These are phyloP conservation scores for Phytophthora podocarpi DNA, from an alignment of 352 stramenopile genomes.

Conservation along the genomic window DNA sequence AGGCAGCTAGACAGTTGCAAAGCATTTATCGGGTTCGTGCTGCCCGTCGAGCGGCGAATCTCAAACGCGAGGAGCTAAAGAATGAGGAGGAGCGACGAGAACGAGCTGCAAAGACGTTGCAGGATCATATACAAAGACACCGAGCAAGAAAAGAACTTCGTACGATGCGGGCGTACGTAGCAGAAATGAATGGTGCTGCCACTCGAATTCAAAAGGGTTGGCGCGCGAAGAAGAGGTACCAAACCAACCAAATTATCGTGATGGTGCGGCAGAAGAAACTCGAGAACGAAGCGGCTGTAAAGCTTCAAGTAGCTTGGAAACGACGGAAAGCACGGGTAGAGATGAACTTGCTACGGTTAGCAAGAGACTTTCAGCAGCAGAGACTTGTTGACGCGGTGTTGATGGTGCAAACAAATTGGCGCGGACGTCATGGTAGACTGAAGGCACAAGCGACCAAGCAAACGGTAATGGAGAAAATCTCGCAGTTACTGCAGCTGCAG, in stretches of 20 bases:
- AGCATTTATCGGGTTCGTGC: conserved; percentile 54
- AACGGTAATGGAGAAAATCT: conserved; percentile 43
- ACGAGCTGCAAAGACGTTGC: conserved; percentile 49
- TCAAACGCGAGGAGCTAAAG: conserved; percentile 43
- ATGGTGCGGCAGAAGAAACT: conserved; percentile 35
- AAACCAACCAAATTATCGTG: conserved; percentile 48
- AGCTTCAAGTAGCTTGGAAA: conserved; percentile 65
- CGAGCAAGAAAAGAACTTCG: conserved; percentile 44
- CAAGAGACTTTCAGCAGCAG: conserved; percentile 46
- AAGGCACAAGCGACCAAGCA: conserved; percentile 38
- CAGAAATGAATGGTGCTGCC: conserved; percentile 41
- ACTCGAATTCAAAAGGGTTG: conserved; percentile 56
- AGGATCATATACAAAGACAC: conserved; percentile 46
- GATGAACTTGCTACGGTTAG: conserved; percentile 42
- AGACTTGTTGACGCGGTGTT: conserved; percentile 36
- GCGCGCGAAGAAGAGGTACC: conserved; percentile 49
- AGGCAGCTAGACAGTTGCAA: conserved; percentile 71
- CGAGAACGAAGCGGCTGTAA: conserved; percentile 53
- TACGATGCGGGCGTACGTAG: conserved; percentile 26
- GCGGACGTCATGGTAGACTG: conserved; percentile 37
- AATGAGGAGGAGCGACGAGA: conserved; percentile 38
- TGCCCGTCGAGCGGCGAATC: conserved; percentile 41
- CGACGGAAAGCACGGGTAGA: conserved; percentile 52
- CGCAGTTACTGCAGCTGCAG: conserved; percentile 59
- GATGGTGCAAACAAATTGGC: conserved; percentile 60